Base-by-base conservation (phyloP, 139 green algal species). In the Chlamydomonas sp. region DNA sequence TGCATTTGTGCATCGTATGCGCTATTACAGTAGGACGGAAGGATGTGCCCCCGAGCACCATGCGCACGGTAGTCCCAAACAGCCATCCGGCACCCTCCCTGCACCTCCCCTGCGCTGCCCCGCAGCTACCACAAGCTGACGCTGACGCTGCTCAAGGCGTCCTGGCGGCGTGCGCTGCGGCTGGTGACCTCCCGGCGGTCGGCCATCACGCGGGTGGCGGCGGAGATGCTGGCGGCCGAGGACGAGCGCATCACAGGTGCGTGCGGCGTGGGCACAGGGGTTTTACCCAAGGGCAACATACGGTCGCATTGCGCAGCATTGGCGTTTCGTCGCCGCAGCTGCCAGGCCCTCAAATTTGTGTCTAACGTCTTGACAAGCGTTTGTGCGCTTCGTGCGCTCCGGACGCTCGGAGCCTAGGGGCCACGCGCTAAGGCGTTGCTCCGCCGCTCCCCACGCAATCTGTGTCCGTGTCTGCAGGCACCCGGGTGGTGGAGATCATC, bases 131-230 rank as follows among this genome's bases (percentile, higher is more conserved):
- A 95, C 89, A 85, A 87, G 81, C 90, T 95, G 72, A 93, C 90
- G 5, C 77, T 95, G 15, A 93, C 90, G 77, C 88, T 95, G 85
- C 89, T 95, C 10, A 95, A 93, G 89, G 92, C 92, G 1, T 86
- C 92, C 1, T 95, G 89, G 89, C 74, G 77, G 66, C 89, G 92
- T 3, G n/a, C 92, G 2, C 81, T 89, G 77, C 77, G 81, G 88
- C 90, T 95, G 72, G 85, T 95, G 12, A 71, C 77, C 0, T 58
- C 86, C 63, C 89, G 90, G 15, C 80, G 85, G 63, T 79, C 82
- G 3, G 88, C 90, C 60, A 95, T 95, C 79, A 77, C 61, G 10
- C 18, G 63, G 61, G 89, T 95, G 78, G 92, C 92, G 64, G 89
- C 87, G 64, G 90, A 87, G 79, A 79, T 95, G 87, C 63, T 93